Percentiles rank a stretch among this genome's conserved stretches.
phyloP scores from a whole-genome alignment of 2,329 filamentous ascomycete genomes.

The Ophiostoma fasciatum region DNA sequence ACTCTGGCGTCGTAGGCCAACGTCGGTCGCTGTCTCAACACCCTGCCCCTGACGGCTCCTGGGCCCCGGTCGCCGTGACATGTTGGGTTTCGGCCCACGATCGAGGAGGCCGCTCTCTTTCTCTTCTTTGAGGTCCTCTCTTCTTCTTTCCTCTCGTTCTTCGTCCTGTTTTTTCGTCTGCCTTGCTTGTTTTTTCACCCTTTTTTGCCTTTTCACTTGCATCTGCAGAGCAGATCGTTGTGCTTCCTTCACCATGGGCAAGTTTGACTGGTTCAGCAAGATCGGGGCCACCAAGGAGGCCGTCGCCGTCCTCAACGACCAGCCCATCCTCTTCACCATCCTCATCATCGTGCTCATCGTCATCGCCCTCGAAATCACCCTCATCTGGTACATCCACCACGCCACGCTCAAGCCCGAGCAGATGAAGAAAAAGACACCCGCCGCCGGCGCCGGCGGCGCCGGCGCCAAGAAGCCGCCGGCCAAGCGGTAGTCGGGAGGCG shows the following conservation, averaged over 20 bases:
- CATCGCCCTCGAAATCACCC: conserved; percentile 28
- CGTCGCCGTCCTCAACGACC: conserved; percentile 45
- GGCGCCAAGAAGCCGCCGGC: conserved; percentile 21
- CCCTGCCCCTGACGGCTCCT: neutral
- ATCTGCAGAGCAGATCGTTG: too few species aligned
- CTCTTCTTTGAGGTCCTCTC: neutral
- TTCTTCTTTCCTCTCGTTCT: neutral
- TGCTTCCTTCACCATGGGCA: conserved; percentile 19
- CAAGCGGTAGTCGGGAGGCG: conserved; percentile 10
- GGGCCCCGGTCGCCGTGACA: conserved; percentile 2
- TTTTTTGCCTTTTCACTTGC: neutral
- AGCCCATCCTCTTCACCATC: conserved; percentile 42
- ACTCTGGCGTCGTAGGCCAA: too few species aligned
- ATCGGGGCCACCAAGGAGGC: conserved; percentile 44
- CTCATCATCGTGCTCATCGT: conserved; percentile 38
- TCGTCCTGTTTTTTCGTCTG: neutral
- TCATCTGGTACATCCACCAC: conserved; percentile 44
- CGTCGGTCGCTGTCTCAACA: conserved; percentile 2
- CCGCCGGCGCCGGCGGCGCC: too few species aligned
- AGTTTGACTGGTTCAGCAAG: conserved; percentile 41
- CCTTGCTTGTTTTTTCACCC: neutral
- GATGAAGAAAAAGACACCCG: conserved; percentile 40
- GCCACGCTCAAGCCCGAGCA: conserved; percentile 47
- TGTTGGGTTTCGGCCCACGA: conserved; percentile 7
- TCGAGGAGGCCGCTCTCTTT: too few species aligned